Base-by-base conservation (phyloP, 73 alveolate species). In the Paramecium bursaria region DNA sequence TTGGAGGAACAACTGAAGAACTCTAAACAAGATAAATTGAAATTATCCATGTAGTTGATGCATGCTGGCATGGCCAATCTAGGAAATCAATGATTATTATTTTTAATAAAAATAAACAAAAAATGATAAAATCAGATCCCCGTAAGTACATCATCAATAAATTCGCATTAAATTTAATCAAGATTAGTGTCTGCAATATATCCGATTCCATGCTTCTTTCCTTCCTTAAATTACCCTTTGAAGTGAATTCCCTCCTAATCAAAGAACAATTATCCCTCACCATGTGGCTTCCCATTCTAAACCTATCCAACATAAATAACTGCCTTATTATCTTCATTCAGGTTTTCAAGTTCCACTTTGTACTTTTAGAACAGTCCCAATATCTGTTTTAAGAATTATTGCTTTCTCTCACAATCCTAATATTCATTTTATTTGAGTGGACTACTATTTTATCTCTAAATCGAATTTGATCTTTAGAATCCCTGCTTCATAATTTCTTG, bases 111-210 rank as follows among this genome's bases (percentile, higher is more conserved):
- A 57, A n/a, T 57, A 27, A 30, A 23, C 1, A 30, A 57, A 57
- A 26, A 26, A 9, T 27, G 33, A 27, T 10, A 57, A 35, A 44
- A 42, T 67, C 82, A 67, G 44, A 33, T 67, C 17, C 82, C 82
- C 17, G 82, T 42, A 4, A 67, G 27, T 17, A 67, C 27, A 67
- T 67, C 82, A 19, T 67, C n/a, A 9, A 30, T 23, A 44, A 67
- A 67, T 67, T 67, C 82, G 11, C 82, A 67, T 25, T 67, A 53
- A 39, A 67, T 33, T 42, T 33, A 19, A 19, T 67, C 53, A 39
- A 67, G 44, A 67, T 67, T 67, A 67, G 60, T 67, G 11, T 67
- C 33, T 15, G 82, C 82, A 30, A 67, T 33, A 46, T 67, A 67
- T 21, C 82, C 82, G 10, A 39, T 25, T 21, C 82, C 82, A 67